Conservation (phyloP, 768 basidiomycete species). For the Tephrocybe sp. region DNA sequence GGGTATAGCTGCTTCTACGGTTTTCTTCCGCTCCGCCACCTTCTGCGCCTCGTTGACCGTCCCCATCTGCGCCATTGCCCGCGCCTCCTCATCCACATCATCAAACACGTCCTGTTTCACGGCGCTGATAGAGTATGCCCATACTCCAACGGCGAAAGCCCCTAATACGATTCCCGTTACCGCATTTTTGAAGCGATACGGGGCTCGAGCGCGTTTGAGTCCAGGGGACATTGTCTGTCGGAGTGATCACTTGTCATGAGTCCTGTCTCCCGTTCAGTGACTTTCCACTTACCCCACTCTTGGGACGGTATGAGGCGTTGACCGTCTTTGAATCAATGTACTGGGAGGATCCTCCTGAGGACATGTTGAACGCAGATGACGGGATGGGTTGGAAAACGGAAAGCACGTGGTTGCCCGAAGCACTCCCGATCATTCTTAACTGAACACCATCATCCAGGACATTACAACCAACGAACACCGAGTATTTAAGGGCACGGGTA, state of each 20-base stretch:
- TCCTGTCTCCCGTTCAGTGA: not conserved
- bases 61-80: constrained; percentile 43
- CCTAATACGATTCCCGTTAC: constrained; percentile 73
- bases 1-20: constrained; percentile 20
- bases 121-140: constrained; percentile 90
- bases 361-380: constrained; percentile 2
- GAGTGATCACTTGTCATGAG: not conserved
- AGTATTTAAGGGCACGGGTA: constrained; percentile 2
- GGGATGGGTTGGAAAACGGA: constrained; percentile 1
- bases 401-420: constrained; percentile 10
- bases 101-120: constrained; percentile 94
- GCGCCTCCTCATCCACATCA: constrained; percentile 80
- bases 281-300: constrained; percentile 43
- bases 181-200: constrained; percentile 78
- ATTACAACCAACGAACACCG: not conserved
- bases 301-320: constrained; percentile 51
- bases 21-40: constrained; percentile 29
- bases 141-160: constrained; percentile 78
- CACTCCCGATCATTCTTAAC: not conserved
- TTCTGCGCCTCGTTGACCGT: constrained; percentile 22
- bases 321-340: constrained; percentile 47
- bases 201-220: constrained; percentile 82
- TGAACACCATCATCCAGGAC: not conserved
- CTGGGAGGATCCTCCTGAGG: constrained; percentile 23
- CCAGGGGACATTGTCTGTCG: constrained; percentile 82